These are phyloP conservation scores for Perkinsus chesapeaki DNA, from an alignment of 169 alveolate species.

Conservation along the genomic window DNA sequence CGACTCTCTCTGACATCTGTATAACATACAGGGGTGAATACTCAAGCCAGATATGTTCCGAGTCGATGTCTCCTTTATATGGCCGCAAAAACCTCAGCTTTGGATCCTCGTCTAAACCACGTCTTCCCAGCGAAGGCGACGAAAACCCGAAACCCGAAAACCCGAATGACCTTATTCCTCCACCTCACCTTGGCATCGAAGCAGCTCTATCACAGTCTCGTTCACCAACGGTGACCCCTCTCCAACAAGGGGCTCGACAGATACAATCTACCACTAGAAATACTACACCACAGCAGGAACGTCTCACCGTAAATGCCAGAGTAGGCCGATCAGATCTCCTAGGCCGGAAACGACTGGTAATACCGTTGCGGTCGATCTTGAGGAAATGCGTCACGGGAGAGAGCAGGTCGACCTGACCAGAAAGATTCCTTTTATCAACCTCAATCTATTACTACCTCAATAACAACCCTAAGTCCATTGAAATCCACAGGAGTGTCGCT, in stretches of 20 bases:
- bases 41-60: neutral
- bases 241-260: too few species aligned
- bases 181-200: too few species aligned
- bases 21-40: neutral
- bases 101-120: neutral
- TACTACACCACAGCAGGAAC: neutral
- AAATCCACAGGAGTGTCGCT: neutral
- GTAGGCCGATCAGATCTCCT: neutral
- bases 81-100: neutral
- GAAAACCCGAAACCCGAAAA: neutral
- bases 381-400: neutral
- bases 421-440: neutral
- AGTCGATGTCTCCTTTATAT: neutral
- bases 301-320: neutral
- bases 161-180: too few species aligned
- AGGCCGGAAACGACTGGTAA: neutral
- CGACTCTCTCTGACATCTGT: neutral
- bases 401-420: neutral
- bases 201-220: too few species aligned
- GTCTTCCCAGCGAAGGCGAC: neutral
- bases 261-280: neutral
- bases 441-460: too few species aligned
- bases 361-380: neutral
- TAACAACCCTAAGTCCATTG: neutral
- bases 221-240: too few species aligned